Evolutionary conservation across 805 yeast species (phyloP).

Genomic region (Ogataea paradorogensis): DNA sequence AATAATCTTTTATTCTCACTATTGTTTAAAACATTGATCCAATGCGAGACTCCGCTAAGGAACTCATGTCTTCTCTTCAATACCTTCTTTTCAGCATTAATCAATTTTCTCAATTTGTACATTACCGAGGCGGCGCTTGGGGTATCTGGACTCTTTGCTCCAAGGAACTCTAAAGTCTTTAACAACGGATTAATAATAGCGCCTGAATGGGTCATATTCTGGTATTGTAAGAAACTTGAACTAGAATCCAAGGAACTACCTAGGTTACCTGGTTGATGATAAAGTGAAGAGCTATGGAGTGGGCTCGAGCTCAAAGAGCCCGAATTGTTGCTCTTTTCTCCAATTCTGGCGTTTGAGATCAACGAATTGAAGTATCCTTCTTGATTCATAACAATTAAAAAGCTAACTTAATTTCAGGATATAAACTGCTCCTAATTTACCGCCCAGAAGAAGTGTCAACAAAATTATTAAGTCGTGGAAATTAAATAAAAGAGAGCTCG

Average conservation of each 20-base stretch:
- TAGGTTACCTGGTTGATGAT: constrained; percentile 16
- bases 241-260: constrained; percentile 17
- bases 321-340: constrained; percentile 13
- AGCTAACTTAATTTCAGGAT: constrained; percentile 2
- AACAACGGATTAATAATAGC: constrained; percentile 23
- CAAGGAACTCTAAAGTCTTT: constrained; percentile 25
- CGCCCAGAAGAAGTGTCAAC: constrained; percentile 3
- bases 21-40: constrained; percentile 41
- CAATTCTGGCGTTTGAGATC: constrained; percentile 14
- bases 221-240: constrained; percentile 22
- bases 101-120: constrained; percentile 34
- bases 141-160: constrained; percentile 26
- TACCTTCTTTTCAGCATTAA: constrained; percentile 39
- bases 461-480: not conserved
- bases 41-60: constrained; percentile 38
- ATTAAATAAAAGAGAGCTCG: constrained; percentile 1
- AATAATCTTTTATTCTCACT: constrained; percentile 39
- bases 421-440: constrained; percentile 2
- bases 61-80: constrained; percentile 37
- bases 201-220: constrained; percentile 17
- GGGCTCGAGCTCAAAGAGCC: constrained; percentile 24
- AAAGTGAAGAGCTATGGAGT: constrained; percentile 20
- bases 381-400: constrained; percentile 8
- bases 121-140: constrained; percentile 33
- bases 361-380: constrained; percentile 19